Evolutionary conservation across 495 filamentous ascomycete genomes (phyloP).

Genomic region (Echria macrotheca): DNA sequence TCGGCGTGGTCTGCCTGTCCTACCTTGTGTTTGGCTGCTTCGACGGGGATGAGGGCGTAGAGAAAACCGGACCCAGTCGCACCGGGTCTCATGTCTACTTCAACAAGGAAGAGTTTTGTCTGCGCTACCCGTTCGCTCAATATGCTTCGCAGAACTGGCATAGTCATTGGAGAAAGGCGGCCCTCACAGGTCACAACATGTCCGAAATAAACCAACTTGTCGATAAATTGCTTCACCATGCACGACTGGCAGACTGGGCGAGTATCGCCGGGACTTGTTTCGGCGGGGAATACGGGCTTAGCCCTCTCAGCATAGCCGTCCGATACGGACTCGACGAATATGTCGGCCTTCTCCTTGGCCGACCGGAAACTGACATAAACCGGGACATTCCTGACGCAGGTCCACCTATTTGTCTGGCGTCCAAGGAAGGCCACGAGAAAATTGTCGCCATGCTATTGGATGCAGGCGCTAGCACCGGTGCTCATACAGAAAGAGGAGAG

Average conservation of each 20-base stretch:
- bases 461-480: slow-evolving; percentile 22
- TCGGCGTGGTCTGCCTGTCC: slow-evolving; percentile 17
- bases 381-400: slow-evolving; percentile 1
- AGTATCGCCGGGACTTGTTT: neutral
- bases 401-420: slow-evolving; percentile 8
- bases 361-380: neutral
- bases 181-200: neutral
- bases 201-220: neutral
- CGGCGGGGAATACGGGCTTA: neutral
- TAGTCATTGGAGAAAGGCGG: slow-evolving; percentile 16
- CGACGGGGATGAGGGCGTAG: slow-evolving; percentile 3
- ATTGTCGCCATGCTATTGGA: slow-evolving; percentile 15
- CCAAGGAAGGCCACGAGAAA: slow-evolving; percentile 1
- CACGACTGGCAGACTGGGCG: neutral
- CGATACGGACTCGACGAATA: slow-evolving; percentile 11
- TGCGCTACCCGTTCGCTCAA: slow-evolving; percentile 17
- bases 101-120: neutral
- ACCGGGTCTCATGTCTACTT: no score
- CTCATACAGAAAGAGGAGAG: neutral
- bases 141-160: slow-evolving; percentile 24
- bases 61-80: no score
- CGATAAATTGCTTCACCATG: neutral
- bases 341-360: neutral
- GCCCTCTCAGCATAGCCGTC: slow-evolving; percentile 11
- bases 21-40: slow-evolving; percentile 21